Evolutionary conservation across 768 basidiomycete species (phyloP), one percentile per base, ranked within the genome.

Genomic region (Kwoniella pini): DNA sequence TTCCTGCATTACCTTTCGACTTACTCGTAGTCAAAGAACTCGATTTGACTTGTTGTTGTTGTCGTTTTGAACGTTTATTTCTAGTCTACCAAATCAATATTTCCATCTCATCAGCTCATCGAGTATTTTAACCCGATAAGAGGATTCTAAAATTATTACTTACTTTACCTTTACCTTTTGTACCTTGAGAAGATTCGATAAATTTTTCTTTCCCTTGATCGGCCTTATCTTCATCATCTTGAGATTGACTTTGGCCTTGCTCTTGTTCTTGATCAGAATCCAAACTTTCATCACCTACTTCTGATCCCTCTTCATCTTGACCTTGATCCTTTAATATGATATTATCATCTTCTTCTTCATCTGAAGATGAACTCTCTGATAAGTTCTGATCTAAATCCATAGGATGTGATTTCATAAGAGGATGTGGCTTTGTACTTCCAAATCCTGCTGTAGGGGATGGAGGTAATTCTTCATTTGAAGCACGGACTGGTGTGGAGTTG

Each of bases 401-500:
- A n/a, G 54, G 39, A 22, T 31, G 45, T 27, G 27, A 36, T 24
- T 38, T 62, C 48, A 39, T 55, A 1, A 55, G 31, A 6, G 59
- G 59, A 28, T 61, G 59, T 2, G 48, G 52, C 33, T 15, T 33
- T 30, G 2, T 19, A 22, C 27, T 30, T 24, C 40, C 44, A n/a
- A 45, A n/a, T 38, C 54, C 54, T 5, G 54, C 39, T 42, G 46
- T 38, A 17, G 57, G 45, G 17, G 57, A 50, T 26, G 57, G 38
- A 42, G 56, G 46, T 54, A 24, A 36, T 21, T 44, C 59, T 46
- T 49, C 54, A 21, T 55, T 38, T 21, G 45, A 15, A 4, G 44
- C 24, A 9, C 67, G 63, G 19, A 49, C 48, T 5, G 69, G 65
- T 2, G 69, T 70, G 30, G 57, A 63, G 11, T 62, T 30, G 50